Base-by-base conservation (phyloP, 495 filamentous ascomycete species). In the Penicillium mononematosum region DNA sequence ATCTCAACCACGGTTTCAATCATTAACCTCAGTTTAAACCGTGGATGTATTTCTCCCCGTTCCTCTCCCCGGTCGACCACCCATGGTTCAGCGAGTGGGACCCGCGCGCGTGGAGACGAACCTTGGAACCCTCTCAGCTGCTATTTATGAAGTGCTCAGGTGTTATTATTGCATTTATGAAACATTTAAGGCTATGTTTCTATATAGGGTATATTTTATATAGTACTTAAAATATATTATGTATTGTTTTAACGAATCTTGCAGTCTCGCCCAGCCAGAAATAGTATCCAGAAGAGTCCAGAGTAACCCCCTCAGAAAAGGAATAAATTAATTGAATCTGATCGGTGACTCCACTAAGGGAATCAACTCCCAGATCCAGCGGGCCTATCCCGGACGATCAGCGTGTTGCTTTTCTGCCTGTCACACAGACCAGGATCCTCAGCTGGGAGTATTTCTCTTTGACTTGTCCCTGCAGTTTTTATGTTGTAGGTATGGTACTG, bases 371-470 rank as follows among this genome's bases (percentile, higher is more conserved):
- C 19, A 50, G 56, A 58, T 57, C 38, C 56, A 58, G 59, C 59
- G 56, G 55, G 59, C 59, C 55, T 62, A 62, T 62, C 62, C 58
- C 62, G 56, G 58, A 27, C 58, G 64, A 67, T 67, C 64, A 67
- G 61, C 64, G 50, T 55, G 53, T 56, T 65, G 59, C 53, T 60
- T 55, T 50, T 36, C 20, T 48, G 27, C 29, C 51, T 17, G 64
- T 67, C 64, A 67, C 64, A 67, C 64, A 67, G 62, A 67, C 64
- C 61, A 67, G 64, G 62, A 65, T 67, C 55, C 58, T 61, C 51
- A 66, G 60, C 55, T 64, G 39, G 58, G 61, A 67, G 17, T 8
- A 39, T 45, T 45, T 45, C 44, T 48, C 41, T 57, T 55, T 45
- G 34, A 14, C 7, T 29, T 45, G 42, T 59, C 50, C 48, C 56